Evolutionary conservation across 148 eudicot species (phyloP), one percentile per base, ranked within the genome.

Genomic region (Heliosperma pusillum): DNA sequence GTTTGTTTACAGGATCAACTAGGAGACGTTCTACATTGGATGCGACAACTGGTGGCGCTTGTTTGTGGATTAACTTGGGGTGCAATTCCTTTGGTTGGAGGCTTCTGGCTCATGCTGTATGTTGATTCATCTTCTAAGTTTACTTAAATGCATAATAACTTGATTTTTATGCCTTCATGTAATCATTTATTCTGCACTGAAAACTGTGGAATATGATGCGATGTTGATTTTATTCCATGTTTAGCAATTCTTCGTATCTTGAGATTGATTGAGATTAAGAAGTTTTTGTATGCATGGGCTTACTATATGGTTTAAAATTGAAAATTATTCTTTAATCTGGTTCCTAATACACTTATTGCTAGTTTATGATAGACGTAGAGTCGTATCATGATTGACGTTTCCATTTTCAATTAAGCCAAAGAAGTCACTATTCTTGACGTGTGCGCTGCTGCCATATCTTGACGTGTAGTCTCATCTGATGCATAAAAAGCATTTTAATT

Each of bases 11-110:
- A 95, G 99, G 99, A 95, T 86, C 96, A 95, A 82, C 80, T 95
- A 69, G 88, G 99, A 6, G 99, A 95, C 81, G 93, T 92, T 68
- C 76, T 95, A 61, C 96, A 95, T 81, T 95, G 99, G 99, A 92
- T 84, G 55, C 83, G 99, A 74, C 99, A 95, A 85, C 85, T 78
- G 17, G 77, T 87, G 74, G 96, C 87, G 45, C 90, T 95, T 70
- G 59, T 92, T 45, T 92, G 90, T 73, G 99, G 99, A 33, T 81
- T 92, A 76, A 75, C 88, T 62, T 95, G 92, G 88, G 98, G 98
- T 75, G 91, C 96, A 53, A 86, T 95, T 81, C 98, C 98, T 74
- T 85, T 95, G 83, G 91, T 90, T 36, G 98, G 98, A 26, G 98
- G 98, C 81, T 69, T 95, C 68, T 95, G 98, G 98, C 81, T 95